These are phyloP conservation scores for Chrysopogon serrulatus DNA, from an alignment of 176 grass and related monocot species.

Conservation along the genomic window DNA sequence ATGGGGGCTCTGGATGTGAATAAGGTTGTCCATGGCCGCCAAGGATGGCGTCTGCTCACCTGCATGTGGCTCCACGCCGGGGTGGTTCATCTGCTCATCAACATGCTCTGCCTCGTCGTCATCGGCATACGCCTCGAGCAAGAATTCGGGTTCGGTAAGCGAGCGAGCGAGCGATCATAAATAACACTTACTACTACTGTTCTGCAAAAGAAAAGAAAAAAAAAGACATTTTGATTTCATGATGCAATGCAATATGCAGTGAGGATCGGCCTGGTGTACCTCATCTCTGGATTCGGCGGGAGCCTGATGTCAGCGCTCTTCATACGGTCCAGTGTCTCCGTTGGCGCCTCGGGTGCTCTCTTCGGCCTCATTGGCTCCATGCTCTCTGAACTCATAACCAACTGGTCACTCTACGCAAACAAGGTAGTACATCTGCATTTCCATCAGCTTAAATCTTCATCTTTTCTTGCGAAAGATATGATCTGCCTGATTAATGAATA, in stretches of 20 bases:
- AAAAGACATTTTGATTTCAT: too few relatives aligned
- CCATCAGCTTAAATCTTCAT: not conserved
- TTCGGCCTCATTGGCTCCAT: constrained; percentile 86
- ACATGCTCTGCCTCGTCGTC: constrained; percentile 71
- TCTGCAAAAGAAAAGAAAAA: too few relatives aligned
- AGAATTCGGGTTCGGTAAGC: constrained; percentile 77
- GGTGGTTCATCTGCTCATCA: constrained; percentile 74
- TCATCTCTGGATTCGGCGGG: constrained; percentile 77
- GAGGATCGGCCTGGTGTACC: constrained; percentile 62
- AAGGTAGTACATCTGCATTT: constrained; percentile 36
- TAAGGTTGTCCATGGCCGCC: constrained; percentile 50
- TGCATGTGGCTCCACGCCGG: constrained; percentile 89
- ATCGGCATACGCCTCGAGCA: constrained; percentile 79
- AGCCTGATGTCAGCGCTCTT: constrained; percentile 84
- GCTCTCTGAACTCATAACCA: constrained; percentile 92
- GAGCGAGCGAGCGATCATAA: not conserved
- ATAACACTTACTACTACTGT: too few relatives aligned
- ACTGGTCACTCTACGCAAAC: constrained; percentile 93
- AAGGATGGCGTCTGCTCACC: constrained; percentile 75
- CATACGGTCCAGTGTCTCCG: constrained; percentile 65
- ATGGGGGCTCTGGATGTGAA: constrained; percentile 75
- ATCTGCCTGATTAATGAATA: too few relatives aligned
- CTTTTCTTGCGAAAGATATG: not conserved
- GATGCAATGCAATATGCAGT: too few relatives aligned
- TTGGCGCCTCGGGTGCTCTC: constrained; percentile 86